Conservation (phyloP, 148 eudicot genomes). For the Persicaria tinctoria region DNA sequence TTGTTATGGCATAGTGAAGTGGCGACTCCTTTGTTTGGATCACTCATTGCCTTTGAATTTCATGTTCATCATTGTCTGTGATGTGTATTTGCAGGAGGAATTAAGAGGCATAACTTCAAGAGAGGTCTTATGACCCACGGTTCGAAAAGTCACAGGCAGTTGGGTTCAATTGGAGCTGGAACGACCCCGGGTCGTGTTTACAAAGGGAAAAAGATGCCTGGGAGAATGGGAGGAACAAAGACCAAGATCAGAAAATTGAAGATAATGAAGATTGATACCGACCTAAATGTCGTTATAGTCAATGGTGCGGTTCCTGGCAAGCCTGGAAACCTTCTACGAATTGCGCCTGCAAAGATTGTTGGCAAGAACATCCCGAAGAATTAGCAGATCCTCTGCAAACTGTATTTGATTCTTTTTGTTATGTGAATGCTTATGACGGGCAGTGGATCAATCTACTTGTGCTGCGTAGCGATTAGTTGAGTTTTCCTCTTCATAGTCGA, state of each 20-base stretch:
- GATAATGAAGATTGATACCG: constrained; percentile 80
- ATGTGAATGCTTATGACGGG: not conserved
- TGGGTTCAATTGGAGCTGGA: constrained; percentile 98
- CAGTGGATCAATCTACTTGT: not conserved
- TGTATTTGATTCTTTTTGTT: not conserved
- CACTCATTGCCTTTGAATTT: not conserved
- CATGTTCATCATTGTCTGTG: not conserved
- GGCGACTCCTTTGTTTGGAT: not conserved
- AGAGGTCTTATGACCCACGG: constrained; percentile 97
- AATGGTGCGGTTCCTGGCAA: constrained; percentile 97
- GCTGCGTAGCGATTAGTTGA: not conserved
- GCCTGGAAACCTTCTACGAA: constrained; percentile 89
- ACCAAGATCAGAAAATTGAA: constrained; percentile 75
- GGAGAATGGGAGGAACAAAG: constrained; percentile 94
- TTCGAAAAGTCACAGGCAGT: constrained; percentile 83
- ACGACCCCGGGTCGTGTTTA: constrained; percentile 95
- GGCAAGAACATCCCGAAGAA: constrained; percentile 83
- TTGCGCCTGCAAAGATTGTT: constrained; percentile 93
- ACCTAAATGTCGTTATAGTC: constrained; percentile 72
- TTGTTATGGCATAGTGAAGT: not conserved
- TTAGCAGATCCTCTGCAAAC: constrained; percentile 22
- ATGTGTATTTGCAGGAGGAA: constrained; percentile 55
- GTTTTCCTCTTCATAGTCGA: not conserved
- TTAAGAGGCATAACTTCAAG: constrained; percentile 87
- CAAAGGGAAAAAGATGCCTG: constrained; percentile 97